Evolutionary conservation across 2,329 filamentous ascomycete genomes (phyloP).

Genomic region (Thermochaetoides dissita): DNA sequence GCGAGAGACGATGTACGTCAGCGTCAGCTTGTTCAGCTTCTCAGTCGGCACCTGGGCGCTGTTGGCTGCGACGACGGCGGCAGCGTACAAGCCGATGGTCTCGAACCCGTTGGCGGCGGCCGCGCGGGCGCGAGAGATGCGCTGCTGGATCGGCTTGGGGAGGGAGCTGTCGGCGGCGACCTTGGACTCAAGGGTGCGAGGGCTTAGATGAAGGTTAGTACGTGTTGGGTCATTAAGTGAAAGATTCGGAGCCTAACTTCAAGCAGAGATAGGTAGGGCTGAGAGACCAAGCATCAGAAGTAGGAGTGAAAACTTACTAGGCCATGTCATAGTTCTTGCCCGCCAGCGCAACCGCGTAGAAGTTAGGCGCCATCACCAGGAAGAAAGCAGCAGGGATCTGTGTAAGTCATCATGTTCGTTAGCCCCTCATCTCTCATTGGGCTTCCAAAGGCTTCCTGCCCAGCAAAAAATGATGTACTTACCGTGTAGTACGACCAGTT

Average conservation of each 20-base stretch:
- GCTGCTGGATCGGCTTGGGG: constrained; percentile 1
- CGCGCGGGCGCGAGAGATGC: constrained; percentile 17
- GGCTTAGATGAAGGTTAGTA: too few species aligned
- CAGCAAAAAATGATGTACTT: not conserved
- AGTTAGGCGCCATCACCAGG: constrained; percentile 23
- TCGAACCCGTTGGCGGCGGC: constrained; percentile 29
- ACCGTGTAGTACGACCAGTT: constrained; percentile 19
- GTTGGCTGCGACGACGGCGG: constrained; percentile 32
- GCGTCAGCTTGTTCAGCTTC: constrained; percentile 27
- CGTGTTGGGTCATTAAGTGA: not conserved
- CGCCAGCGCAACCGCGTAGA: constrained; percentile 19
- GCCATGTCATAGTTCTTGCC: constrained; percentile 24
- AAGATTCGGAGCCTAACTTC: too few species aligned
- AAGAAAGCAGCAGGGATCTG: constrained; percentile 28
- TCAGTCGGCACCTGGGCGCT: constrained; percentile 23
- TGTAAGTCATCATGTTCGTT: not conserved
- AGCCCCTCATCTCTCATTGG: not conserved
- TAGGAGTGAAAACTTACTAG: constrained; percentile 12
- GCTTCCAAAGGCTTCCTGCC: not conserved
- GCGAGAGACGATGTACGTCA: constrained; percentile 27
- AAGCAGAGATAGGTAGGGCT: too few species aligned
- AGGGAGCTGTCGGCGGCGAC: not conserved
- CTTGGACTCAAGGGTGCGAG: too few species aligned
- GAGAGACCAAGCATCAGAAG: too few species aligned
- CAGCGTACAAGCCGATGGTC: constrained; percentile 29